These are phyloP conservation scores for Scalesia atractyloides DNA, from an alignment of 129 eudicot species.

Conservation along the genomic window DNA sequence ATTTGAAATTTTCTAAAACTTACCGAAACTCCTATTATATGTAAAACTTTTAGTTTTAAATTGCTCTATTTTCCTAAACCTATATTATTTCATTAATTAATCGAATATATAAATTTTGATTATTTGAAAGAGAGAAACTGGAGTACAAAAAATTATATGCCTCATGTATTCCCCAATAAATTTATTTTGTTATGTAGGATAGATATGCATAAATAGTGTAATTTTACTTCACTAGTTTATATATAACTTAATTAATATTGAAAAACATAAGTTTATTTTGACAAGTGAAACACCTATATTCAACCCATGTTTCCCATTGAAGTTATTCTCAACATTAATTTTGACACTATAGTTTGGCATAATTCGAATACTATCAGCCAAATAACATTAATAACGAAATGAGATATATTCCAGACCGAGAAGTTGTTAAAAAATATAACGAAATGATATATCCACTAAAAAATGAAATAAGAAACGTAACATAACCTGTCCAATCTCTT, in stretches of 20 bases:
- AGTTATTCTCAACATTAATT: background rate
- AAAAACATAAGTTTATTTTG: background rate
- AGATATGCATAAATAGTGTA: background rate
- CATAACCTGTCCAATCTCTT: conserved; percentile 79
- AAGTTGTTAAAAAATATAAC: too few relatives aligned
- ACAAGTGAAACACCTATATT: background rate
- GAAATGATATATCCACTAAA: background rate
- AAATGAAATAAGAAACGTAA: background rate
- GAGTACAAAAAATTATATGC: too few relatives aligned
- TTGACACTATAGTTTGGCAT: background rate
- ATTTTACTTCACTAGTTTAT: background rate
- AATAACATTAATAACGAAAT: background rate
- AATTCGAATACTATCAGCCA: background rate
- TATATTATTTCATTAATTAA: too few relatives aligned
- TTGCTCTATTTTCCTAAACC: too few relatives aligned
- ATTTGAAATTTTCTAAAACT: too few relatives aligned
- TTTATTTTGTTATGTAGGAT: too few relatives aligned
- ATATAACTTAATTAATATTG: background rate
- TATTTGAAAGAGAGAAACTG: too few relatives aligned
- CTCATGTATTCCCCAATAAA: too few relatives aligned
- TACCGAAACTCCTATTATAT: too few relatives aligned
- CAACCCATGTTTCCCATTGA: background rate
- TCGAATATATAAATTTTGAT: too few relatives aligned
- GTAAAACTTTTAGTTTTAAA: too few relatives aligned
- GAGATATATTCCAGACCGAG: too few relatives aligned